Evolutionary conservation across 768 basidiomycete genomes (phyloP).

Genomic region (Multifurca ochricompacta): DNA sequence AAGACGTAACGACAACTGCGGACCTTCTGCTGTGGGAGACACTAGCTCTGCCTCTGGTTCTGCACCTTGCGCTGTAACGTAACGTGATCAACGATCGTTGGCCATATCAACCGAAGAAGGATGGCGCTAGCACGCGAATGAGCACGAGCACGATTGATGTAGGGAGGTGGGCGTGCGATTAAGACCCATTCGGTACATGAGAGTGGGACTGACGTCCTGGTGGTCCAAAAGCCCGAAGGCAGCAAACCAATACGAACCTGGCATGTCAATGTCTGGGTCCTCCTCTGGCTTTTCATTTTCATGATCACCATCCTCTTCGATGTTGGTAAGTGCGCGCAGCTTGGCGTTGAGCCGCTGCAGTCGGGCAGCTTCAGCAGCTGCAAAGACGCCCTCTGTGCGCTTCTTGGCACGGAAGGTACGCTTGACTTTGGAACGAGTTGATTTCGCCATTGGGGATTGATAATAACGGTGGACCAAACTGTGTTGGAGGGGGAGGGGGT

Average conservation of each 20-base stretch:
- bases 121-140: too few species aligned
- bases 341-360: constrained; percentile 64
- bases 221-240: constrained; percentile 33
- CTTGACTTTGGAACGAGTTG: constrained; percentile 73
- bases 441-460: constrained; percentile 61
- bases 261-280: constrained; percentile 24
- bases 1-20: background rate
- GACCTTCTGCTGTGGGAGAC: constrained; percentile 6
- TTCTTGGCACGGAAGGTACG: constrained; percentile 72
- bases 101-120: background rate
- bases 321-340: constrained; percentile 41
- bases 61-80: background rate
- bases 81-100: background rate
- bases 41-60: background rate
- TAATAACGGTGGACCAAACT: background rate
- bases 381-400: constrained; percentile 65
- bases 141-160: background rate
- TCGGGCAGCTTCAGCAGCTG: constrained; percentile 69
- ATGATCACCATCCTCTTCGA: background rate
- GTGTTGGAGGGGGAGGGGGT: background rate
- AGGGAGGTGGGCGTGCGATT: background rate
- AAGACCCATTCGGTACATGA: constrained; percentile 32
- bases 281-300: constrained; percentile 12
- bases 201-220: constrained; percentile 45
- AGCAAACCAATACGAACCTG: constrained; percentile 21